A percentile compares a stretch with the other conserved stretches of the same genome.
These are phyloP conservation scores for Ehretia macrophylla DNA, from an alignment of 257 asterid species.

Conservation along the genomic window DNA sequence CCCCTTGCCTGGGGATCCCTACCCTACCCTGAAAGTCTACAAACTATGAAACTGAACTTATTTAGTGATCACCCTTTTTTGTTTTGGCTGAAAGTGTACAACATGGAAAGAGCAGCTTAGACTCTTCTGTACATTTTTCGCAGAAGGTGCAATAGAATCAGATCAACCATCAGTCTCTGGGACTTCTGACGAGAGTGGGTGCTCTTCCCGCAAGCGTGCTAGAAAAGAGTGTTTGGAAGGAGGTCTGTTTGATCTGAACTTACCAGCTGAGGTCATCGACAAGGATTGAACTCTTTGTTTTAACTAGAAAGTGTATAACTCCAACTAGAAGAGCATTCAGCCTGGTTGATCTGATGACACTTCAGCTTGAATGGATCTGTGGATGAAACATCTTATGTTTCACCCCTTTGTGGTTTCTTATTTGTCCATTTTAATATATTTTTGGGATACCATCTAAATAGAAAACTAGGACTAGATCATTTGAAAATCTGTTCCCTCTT, in stretches of 20 bases:
- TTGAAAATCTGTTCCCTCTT: neutral
- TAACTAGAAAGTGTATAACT: constrained; percentile 17
- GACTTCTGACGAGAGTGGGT: constrained; percentile 34
- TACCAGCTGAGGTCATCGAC: constrained; percentile 54
- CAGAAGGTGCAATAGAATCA: constrained; percentile 35
- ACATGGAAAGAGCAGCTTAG: neutral
- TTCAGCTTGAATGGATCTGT: too few species aligned
- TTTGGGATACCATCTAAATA: neutral
- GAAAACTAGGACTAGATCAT: constrained; percentile 3
- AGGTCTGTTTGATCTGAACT: constrained; percentile 57
- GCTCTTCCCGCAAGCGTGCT: constrained; percentile 54
- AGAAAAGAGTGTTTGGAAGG: constrained; percentile 34
- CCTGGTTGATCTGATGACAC: too few species aligned
- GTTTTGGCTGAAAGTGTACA: too few species aligned
- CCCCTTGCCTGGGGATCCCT: too few species aligned
- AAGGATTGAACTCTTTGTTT: constrained; percentile 14
- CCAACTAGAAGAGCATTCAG: constrained; percentile 11
- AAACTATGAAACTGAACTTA: too few species aligned
- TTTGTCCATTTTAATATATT: constrained; percentile 4
- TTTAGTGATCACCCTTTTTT: too few species aligned
- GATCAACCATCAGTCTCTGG: constrained; percentile 57
- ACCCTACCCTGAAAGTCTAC: too few species aligned
- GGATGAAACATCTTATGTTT: neutral
- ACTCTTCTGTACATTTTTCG: constrained; percentile 12
- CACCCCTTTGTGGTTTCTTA: neutral